These are phyloP conservation scores for Aspergillus aculeatus DNA, from an alignment of 2,329 filamentous ascomycete species.

Conservation along the genomic window DNA sequence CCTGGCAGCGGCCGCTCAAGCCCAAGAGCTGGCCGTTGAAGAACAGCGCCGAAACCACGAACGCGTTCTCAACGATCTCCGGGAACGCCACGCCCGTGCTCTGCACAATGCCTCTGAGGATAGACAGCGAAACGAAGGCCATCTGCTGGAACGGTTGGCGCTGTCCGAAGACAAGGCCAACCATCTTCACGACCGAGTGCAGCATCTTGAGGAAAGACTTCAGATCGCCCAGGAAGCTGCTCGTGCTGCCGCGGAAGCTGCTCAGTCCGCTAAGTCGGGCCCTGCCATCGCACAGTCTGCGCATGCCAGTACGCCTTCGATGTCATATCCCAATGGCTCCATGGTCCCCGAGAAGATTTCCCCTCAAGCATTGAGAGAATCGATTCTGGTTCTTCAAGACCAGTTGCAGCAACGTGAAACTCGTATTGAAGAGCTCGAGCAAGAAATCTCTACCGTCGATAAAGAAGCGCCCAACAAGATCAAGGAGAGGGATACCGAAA, in stretches of 20 bases:
- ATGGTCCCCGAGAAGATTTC: conserved; percentile 81
- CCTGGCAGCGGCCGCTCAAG: conserved; percentile 54
- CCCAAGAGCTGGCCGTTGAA: conserved; percentile 54
- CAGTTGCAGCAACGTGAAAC: conserved; percentile 92
- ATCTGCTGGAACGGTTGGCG: conserved; percentile 75
- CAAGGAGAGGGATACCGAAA: conserved; percentile 89
- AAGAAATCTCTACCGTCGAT: conserved; percentile 66
- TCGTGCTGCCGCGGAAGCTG: conserved; percentile 75
- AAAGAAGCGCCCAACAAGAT: conserved; percentile 78
- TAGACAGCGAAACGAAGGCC: conserved; percentile 73
- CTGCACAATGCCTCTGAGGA: conserved; percentile 76
- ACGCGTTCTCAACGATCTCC: conserved; percentile 69
- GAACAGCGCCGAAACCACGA: conserved; percentile 68
- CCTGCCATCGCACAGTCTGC: conserved; percentile 36
- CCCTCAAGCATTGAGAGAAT: conserved; percentile 89
- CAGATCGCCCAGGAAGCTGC: conserved; percentile 87
- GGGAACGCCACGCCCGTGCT: conserved; percentile 71
- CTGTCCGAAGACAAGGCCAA: conserved; percentile 81
- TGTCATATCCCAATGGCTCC: conserved; percentile 43
- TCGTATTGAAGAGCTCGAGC: conserved; percentile 82
- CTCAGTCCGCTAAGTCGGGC: conserved; percentile 57
- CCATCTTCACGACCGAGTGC: conserved; percentile 80
- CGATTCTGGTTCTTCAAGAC: conserved; percentile 93
- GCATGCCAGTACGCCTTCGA: conserved; percentile 49
- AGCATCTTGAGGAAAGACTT: conserved; percentile 84